phyloP scores from a whole-genome alignment of 2,329 filamentous ascomycete species.

The Lachnellula suecica region DNA sequence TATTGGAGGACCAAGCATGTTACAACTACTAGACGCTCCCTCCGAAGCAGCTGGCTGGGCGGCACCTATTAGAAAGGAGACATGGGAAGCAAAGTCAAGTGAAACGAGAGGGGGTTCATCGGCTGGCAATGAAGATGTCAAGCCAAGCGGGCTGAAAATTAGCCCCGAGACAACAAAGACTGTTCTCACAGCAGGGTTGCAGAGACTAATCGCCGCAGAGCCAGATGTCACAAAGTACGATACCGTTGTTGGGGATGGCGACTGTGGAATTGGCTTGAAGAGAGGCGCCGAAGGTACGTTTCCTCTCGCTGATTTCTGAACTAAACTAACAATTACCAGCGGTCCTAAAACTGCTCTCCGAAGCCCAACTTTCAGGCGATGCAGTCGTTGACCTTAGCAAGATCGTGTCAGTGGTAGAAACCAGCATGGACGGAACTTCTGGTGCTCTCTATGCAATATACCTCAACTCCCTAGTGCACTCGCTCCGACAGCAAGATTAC shows the following conservation, averaged over 20 bases:
- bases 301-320: not conserved
- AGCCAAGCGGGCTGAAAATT: conserved; percentile 31
- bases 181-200: conserved; percentile 52
- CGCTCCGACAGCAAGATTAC: conserved; percentile 27
- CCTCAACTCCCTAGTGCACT: conserved; percentile 66
- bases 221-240: conserved; percentile 66
- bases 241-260: conserved; percentile 70
- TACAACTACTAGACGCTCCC: conserved; percentile 67
- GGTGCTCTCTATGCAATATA: conserved; percentile 78
- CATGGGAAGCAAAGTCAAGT: conserved; percentile 52
- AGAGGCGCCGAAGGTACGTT: conserved; percentile 59
- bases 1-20: conserved; percentile 46
- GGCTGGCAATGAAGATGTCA: conserved; percentile 31
- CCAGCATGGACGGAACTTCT: conserved; percentile 72
- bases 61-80: conserved; percentile 55
- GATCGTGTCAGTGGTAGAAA: conserved; percentile 64
- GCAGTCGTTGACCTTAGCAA: conserved; percentile 57
- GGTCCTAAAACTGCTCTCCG: conserved; percentile 42
- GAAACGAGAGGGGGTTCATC: conserved; percentile 28
- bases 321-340: conserved; percentile 33
- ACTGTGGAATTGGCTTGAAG: conserved; percentile 69
- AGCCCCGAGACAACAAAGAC: conserved; percentile 43
- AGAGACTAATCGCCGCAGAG: conserved; percentile 61
- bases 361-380: conserved; percentile 50
- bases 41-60: conserved; percentile 68